phyloP scores from a whole-genome alignment of 1,284 basidiomycete genomes.

The Heterobasidion irregulare region DNA sequence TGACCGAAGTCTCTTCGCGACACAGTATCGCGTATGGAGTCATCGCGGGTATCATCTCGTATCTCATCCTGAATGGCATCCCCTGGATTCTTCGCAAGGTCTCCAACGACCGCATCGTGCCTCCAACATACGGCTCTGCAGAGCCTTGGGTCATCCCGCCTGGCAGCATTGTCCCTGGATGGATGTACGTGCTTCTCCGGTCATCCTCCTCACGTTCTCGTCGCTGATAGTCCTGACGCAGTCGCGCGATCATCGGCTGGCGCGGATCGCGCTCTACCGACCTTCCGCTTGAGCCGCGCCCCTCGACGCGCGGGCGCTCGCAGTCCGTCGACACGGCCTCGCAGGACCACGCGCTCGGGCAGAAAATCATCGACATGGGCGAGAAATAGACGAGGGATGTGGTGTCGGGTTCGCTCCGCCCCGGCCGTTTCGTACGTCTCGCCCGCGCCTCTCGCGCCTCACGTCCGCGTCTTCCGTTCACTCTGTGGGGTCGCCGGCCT shows the following conservation, averaged over 20 bases:
- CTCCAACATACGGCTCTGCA: conserved; percentile 54
- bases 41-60: conserved; percentile 71
- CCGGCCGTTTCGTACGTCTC: too few species aligned
- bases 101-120: conserved; percentile 54
- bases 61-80: conserved; percentile 68
- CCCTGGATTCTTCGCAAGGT: conserved; percentile 51
- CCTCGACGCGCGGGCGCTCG: background rate
- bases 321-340: background rate
- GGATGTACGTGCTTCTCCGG: conserved; percentile 33
- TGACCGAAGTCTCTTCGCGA: background rate
- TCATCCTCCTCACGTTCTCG: too few species aligned
- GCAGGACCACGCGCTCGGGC: background rate
- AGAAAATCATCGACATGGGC: background rate
- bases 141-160: conserved; percentile 66
- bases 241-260: background rate
- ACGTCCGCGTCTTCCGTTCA: too few species aligned
- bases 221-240: background rate
- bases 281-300: background rate
- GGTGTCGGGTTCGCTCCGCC: too few species aligned
- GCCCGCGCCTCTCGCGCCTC: too few species aligned
- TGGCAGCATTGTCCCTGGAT: conserved; percentile 60
- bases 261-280: background rate
- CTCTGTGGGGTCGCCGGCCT: too few species aligned
- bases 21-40: conserved; percentile 83
- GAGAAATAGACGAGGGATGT: background rate